phyloP scores from a whole-genome alignment of 768 basidiomycete species.

The Chiua virens region DNA sequence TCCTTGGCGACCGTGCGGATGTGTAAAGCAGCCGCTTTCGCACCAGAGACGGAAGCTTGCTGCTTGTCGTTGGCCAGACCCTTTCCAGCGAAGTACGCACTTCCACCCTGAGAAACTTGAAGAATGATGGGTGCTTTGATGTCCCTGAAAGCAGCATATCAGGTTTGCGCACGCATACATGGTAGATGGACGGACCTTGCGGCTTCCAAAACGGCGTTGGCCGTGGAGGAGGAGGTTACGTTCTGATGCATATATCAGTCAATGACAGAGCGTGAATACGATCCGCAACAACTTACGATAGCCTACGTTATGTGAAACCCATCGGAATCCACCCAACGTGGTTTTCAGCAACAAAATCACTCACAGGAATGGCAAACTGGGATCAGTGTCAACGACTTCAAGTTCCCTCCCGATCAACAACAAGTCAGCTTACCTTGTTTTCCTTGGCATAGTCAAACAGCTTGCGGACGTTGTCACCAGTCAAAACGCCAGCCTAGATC shows the following conservation, averaged over 20 bases:
- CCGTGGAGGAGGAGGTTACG: slow-evolving; percentile 93
- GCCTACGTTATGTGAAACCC: slow-evolving; percentile 44
- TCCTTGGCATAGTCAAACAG: slow-evolving; percentile 93
- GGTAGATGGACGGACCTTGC: slow-evolving; percentile 58
- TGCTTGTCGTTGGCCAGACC: slow-evolving; percentile 94
- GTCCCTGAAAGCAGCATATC: slow-evolving; percentile 54
- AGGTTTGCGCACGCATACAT: slow-evolving; percentile 6
- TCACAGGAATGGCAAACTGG: slow-evolving; percentile 83
- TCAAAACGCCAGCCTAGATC: slow-evolving; percentile 85
- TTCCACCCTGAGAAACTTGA: slow-evolving; percentile 96
- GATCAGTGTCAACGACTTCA: slow-evolving; percentile 9
- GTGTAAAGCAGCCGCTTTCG: slow-evolving; percentile 89
- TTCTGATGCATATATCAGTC: slow-evolving; percentile 53
- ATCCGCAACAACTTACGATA: slow-evolving; percentile 55
- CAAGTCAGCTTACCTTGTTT: slow-evolving; percentile 59
- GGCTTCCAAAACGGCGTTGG: slow-evolving; percentile 93
- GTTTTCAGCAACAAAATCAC: slow-evolving; percentile 29
- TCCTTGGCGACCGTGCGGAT: slow-evolving; percentile 82
- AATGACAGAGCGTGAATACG: not conserved
- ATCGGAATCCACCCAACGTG: not conserved
- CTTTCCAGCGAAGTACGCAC: slow-evolving; percentile 96
- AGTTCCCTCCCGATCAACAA: not conserved
- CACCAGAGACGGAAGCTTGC: slow-evolving; percentile 92
- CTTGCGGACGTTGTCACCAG: slow-evolving; percentile 93
- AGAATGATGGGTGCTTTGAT: slow-evolving; percentile 97